Percentiles rank a stretch among this genome's conserved stretches.
Conservation (phyloP, 805 yeast species). For the Zygosaccharomyces lentus region DNA sequence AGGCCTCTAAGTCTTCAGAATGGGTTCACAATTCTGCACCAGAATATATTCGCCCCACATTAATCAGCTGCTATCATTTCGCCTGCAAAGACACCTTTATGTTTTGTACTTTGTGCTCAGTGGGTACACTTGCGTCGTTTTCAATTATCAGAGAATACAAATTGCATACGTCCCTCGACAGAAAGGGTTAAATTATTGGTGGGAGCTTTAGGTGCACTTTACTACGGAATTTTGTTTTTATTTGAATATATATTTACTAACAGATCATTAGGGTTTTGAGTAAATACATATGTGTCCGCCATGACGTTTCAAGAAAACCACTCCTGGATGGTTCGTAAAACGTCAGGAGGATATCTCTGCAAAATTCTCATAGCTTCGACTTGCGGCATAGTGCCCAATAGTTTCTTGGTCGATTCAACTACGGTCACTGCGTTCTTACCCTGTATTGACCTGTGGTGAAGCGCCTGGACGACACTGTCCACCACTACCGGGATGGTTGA, state of each 20-base stretch:
- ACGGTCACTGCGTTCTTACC: conserved; percentile 70
- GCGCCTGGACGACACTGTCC: conserved; percentile 68
- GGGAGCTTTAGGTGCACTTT: neutral
- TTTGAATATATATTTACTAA: neutral
- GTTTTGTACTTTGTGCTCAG: conserved; percentile 41
- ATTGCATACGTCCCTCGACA: conserved; percentile 48
- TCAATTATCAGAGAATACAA: conserved; percentile 54
- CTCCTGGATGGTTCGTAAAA: conserved; percentile 55
- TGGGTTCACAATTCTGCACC: conserved; percentile 53
- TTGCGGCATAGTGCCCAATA: conserved; percentile 63
- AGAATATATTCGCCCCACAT: conserved; percentile 41
- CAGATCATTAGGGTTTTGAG: neutral
- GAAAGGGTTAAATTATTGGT: conserved; percentile 27
- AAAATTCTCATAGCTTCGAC: conserved; percentile 61
- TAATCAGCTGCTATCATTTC: conserved; percentile 48
- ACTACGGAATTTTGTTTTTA: neutral
- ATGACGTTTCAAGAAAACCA: conserved; percentile 43
- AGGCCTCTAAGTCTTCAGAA: conserved; percentile 54
- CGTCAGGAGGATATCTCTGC: conserved; percentile 57
- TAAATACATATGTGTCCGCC: neutral
- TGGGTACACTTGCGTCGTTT: conserved; percentile 38
- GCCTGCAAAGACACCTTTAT: conserved; percentile 53
- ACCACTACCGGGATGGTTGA: conserved; percentile 56
- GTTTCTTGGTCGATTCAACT: conserved; percentile 56
- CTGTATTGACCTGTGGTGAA: conserved; percentile 57